Evolutionary conservation across 164 flowering plant species (phyloP), one percentile per base, ranked within the genome.

Genomic region (Magnolia sinica): DNA sequence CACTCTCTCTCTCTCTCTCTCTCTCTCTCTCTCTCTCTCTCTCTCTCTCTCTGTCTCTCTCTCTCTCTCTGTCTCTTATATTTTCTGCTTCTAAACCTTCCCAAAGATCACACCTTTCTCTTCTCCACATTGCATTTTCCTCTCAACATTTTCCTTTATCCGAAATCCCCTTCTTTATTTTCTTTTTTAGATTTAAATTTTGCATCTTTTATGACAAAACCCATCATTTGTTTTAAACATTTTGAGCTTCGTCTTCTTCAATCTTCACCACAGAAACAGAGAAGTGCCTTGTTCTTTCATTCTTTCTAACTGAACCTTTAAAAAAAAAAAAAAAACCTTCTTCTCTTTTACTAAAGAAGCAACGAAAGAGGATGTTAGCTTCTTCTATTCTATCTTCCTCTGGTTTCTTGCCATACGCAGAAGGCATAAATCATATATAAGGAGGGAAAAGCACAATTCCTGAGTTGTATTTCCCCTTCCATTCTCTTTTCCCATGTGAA

Each of bases 1-100:
- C 24, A 0, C 24, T 23, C 24, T 23, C 24, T 23, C 24, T 23
- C 24, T 23, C 78, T 77, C 59, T 71, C 24, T 23, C 24, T 23
- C 24, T 23, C 24, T 23, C 24, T 23, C 24, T 23, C 24, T 23
- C 78, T 77, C 59, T 71, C 79, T 76, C 81, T 81, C 74, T 80
- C 77, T 76, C 79, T 78, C 74, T 77, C 70, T 79, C 74, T 79
- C 81, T 83, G 64, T 82, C 79, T 79, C 76, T 78, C 70, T 81
- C 77, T 82, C 65, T 79, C 29, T 83, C 84, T 74, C 73, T 90
- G 0, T 23, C 24, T 23, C 85, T 88, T 87, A 88, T 66, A 59
- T 88, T 88, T 87, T 79, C 84, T 86, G 45, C 50, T 74, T 84
- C 81, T 80, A 20, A 68, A 67, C 71, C 50, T 50, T 71, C 74